Evolutionary conservation across 441 rosid species (phyloP).

Genomic region (Erodium chrysanthum): DNA sequence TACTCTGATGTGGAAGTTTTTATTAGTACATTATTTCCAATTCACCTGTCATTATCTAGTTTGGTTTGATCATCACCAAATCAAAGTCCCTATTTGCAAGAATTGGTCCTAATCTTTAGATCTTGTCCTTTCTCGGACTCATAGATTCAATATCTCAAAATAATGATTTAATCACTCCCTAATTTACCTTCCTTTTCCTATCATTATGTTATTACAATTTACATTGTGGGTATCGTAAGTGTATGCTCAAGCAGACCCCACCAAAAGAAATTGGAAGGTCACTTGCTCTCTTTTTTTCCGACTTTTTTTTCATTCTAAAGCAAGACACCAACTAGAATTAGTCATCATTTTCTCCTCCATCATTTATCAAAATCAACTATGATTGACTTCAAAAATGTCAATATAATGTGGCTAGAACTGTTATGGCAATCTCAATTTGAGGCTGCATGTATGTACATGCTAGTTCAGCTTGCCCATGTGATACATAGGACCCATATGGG

Average conservation of each 20-base stretch:
- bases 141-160: not conserved
- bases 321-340: not conserved
- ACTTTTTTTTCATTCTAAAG: constrained; percentile 39
- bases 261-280: constrained; percentile 34
- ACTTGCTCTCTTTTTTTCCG: constrained; percentile 20
- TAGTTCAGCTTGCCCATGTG: not conserved
- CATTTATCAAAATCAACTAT: not conserved
- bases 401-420: too few species aligned
- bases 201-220: constrained; percentile 14
- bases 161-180: not conserved
- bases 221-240: constrained; percentile 27
- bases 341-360: constrained; percentile 24
- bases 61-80: not conserved
- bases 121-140: not conserved
- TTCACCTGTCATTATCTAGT: not conserved
- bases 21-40: not conserved
- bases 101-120: not conserved
- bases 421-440: too few species aligned
- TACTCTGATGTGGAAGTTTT: not conserved
- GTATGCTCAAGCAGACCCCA: constrained; percentile 37
- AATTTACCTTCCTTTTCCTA: constrained; percentile 22
- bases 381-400: too few species aligned
- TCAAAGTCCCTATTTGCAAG: not conserved
- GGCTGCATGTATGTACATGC: not conserved
- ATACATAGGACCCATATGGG: not conserved